These are phyloP conservation scores for Ulota crispa DNA, from an alignment of 225 moss, liverwort and hornwort species.

Conservation along the genomic window DNA sequence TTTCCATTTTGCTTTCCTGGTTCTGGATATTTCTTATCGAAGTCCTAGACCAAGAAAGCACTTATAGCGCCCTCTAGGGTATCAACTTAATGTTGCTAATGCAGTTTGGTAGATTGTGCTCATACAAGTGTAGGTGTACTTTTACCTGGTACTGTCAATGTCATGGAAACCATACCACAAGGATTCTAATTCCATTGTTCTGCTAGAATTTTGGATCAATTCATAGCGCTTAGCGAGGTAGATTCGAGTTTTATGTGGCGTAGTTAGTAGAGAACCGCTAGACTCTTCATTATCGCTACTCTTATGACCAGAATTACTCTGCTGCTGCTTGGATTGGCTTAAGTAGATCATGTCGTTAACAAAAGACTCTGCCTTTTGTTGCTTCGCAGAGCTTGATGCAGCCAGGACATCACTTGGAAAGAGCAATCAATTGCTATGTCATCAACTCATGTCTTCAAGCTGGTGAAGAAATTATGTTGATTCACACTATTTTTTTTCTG, in stretches of 20 bases:
- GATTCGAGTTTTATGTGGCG: background rate
- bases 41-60: background rate
- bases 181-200: background rate
- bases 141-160: background rate
- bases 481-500: constrained; percentile 27
- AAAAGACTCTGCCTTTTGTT: constrained; percentile 3
- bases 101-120: constrained; percentile 5
- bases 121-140: background rate
- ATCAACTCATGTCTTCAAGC: constrained; percentile 23
- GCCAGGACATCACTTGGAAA: constrained; percentile 23
- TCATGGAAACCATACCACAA: background rate
- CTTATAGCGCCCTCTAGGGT: background rate
- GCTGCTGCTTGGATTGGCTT: background rate
- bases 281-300: background rate
- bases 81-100: background rate
- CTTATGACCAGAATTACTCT: background rate
- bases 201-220: background rate
- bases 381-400: constrained; percentile 36
- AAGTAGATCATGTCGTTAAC: constrained; percentile 13
- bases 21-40: background rate
- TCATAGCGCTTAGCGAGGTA: background rate
- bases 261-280: background rate
- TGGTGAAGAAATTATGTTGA: constrained; percentile 28
- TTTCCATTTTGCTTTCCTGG: background rate
- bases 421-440: constrained; percentile 22